These are phyloP conservation scores for Fragosphaeria purpurea DNA, from an alignment of 2,329 filamentous ascomycete species.

Conservation along the genomic window DNA sequence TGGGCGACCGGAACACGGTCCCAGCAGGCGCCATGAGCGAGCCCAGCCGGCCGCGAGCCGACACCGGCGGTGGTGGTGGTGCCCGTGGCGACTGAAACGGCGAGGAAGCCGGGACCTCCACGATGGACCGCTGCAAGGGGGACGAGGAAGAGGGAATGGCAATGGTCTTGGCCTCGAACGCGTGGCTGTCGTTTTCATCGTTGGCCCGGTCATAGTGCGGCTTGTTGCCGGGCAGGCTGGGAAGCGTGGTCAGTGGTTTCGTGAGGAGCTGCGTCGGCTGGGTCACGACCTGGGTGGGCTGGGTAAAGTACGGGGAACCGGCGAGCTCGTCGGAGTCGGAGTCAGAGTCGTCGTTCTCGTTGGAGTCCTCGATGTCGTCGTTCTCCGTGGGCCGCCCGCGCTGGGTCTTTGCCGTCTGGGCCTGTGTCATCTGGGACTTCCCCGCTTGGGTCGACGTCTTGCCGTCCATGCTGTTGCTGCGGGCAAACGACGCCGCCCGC, in stretches of 20 bases:
- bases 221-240: too few species aligned
- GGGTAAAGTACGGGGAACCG: constrained; percentile 36
- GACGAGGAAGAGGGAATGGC: constrained; percentile 29
- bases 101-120: constrained; percentile 88
- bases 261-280: constrained; percentile 38
- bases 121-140: constrained; percentile 25
- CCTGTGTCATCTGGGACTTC: background rate
- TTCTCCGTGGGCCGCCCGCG: constrained; percentile 2
- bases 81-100: constrained; percentile 42
- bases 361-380: constrained; percentile 19
- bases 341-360: constrained; percentile 22
- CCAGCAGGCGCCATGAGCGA: constrained; percentile 66
- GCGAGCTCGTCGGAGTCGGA: constrained; percentile 39
- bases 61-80: constrained; percentile 9
- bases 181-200: too few species aligned
- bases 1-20: constrained; percentile 55
- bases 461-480: background rate
- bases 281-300: constrained; percentile 35
- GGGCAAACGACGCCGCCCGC: constrained; percentile 2
- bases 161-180: background rate
- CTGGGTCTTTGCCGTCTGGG: background rate
- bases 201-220: too few species aligned
- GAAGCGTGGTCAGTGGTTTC: constrained; percentile 25
- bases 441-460: background rate
- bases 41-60: constrained; percentile 33